Evolutionary conservation across 768 basidiomycete genomes (phyloP).

Genomic region (Phaffia tasmanica): DNA sequence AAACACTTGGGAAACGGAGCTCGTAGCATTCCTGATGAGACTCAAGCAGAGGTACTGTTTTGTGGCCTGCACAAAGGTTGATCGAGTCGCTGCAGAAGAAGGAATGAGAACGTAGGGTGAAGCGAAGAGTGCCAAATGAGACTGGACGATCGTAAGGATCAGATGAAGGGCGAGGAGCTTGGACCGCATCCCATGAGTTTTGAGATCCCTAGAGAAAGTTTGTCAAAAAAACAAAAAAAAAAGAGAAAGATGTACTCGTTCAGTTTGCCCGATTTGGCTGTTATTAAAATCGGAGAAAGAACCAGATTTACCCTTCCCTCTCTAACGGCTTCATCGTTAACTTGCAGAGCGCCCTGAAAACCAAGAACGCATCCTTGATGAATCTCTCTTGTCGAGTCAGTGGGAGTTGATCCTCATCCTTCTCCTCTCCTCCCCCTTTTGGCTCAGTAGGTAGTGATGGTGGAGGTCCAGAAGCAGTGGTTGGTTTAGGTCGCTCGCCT

Average conservation of each 20-base stretch:
- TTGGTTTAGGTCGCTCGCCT: too few species aligned
- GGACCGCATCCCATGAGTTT: slow-evolving; percentile 93
- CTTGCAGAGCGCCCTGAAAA: slow-evolving; percentile 93
- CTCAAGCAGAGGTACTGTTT: slow-evolving; percentile 92
- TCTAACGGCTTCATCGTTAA: slow-evolving; percentile 95
- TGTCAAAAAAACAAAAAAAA: slow-evolving; percentile 23
- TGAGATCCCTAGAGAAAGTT: slow-evolving; percentile 78
- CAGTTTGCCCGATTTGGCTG: slow-evolving; percentile 2
- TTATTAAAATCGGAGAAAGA: not conserved
- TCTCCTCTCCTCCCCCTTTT: slow-evolving; percentile 22
- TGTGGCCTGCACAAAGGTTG: slow-evolving; percentile 83
- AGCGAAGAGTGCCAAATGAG: slow-evolving; percentile 79
- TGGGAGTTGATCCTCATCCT: slow-evolving; percentile 28
- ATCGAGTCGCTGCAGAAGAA: slow-evolving; percentile 76
- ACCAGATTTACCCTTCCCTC: slow-evolving; percentile 62
- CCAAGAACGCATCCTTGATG: slow-evolving; percentile 94
- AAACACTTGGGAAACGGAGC: slow-evolving; percentile 90
- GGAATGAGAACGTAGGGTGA: slow-evolving; percentile 82
- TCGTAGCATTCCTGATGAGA: slow-evolving; percentile 87
- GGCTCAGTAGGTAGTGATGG: not conserved
- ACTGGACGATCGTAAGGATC: slow-evolving; percentile 78
- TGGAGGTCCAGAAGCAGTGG: too few species aligned
- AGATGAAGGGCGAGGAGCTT: slow-evolving; percentile 90
- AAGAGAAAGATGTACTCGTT: slow-evolving; percentile 10
- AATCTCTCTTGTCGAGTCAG: slow-evolving; percentile 67